Percentiles rank a stretch among this genome's conserved stretches.
Evolutionary conservation across 2,329 filamentous ascomycete species (phyloP).

Genomic region (Graphium sp.): DNA sequence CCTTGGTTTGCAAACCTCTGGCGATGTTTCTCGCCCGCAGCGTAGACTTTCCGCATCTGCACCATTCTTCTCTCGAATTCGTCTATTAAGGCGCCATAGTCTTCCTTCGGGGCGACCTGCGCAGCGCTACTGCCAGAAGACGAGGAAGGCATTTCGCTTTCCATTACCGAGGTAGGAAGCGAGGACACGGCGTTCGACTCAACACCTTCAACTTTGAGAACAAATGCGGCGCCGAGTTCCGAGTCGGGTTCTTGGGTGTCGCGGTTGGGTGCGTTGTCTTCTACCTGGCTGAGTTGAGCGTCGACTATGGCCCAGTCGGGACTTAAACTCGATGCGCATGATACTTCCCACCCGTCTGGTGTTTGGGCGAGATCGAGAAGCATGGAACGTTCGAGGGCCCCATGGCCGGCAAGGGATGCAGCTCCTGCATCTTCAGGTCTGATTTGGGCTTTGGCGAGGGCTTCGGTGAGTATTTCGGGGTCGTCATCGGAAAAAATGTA

Average conservation of each 20-base stretch:
- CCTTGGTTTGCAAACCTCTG: conserved; percentile 13
- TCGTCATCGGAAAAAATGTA: conserved; percentile 94
- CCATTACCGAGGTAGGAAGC: conserved; percentile 19
- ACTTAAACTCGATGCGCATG: conserved; percentile 55
- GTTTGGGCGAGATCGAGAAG: conserved; percentile 34
- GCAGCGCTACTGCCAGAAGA: conserved; percentile 3
- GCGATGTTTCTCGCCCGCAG: conserved; percentile 28
- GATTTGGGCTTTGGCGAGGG: conserved; percentile 27
- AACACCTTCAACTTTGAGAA: conserved; percentile 46
- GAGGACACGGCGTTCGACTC: conserved; percentile 14
- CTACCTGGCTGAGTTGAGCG: conserved; percentile 25
- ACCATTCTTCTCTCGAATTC: conserved; percentile 42
- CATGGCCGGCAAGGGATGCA: conserved; percentile 7
- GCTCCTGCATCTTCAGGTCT: no score
- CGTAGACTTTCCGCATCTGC: conserved; percentile 33
- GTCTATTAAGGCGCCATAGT: conserved; percentile 32
- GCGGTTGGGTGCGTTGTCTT: conserved; percentile 14
- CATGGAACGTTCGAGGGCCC: conserved; percentile 25
- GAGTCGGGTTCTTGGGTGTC: conserved; percentile 11
- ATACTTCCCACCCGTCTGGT: conserved; percentile 33
- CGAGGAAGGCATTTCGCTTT: conserved; percentile 14
- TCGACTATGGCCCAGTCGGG: conserved; percentile 50
- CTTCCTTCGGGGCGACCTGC: conserved; percentile 18
- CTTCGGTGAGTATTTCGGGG: conserved; percentile 54
- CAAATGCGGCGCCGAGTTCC: conserved; percentile 24